phyloP scores from a whole-genome alignment of 225 moss, liverwort and hornwort genomes.

The Marchantia paleacea region DNA sequence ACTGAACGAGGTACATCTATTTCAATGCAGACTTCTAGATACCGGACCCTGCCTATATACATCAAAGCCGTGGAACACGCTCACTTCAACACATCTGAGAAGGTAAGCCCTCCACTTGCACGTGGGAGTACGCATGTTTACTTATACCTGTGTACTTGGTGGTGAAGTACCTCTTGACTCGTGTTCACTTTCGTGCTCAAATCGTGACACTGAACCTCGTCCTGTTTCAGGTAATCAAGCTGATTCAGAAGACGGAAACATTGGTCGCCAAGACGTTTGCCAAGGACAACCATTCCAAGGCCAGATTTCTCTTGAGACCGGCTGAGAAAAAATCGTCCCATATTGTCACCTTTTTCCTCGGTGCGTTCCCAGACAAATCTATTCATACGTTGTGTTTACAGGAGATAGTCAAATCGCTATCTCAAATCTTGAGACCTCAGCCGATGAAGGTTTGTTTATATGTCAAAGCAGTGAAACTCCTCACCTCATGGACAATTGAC shows the following conservation, averaged over 20 bases:
- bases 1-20: background rate
- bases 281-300: conserved; percentile 10
- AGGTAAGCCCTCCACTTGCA: background rate
- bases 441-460: too few relatives aligned
- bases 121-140: background rate
- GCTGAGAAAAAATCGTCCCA: background rate
- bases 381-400: too few relatives aligned
- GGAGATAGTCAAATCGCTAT: too few relatives aligned
- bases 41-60: background rate
- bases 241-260: conserved; percentile 18
- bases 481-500: too few relatives aligned
- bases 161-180: background rate
- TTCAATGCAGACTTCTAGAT: background rate
- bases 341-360: conserved; percentile 6
- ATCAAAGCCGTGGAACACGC: conserved; percentile 6
- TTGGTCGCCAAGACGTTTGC: conserved; percentile 35
- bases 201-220: background rate
- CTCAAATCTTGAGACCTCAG: too few relatives aligned
- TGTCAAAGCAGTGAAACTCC: too few relatives aligned
- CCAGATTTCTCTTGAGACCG: background rate
- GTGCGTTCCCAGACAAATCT: background rate
- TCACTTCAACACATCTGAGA: conserved; percentile 12
- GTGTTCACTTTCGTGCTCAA: background rate
- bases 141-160: background rate
- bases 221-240: background rate